phyloP scores from a whole-genome alignment of 2,329 filamentous ascomycete species.

The Fusarium brachygibbosum region DNA sequence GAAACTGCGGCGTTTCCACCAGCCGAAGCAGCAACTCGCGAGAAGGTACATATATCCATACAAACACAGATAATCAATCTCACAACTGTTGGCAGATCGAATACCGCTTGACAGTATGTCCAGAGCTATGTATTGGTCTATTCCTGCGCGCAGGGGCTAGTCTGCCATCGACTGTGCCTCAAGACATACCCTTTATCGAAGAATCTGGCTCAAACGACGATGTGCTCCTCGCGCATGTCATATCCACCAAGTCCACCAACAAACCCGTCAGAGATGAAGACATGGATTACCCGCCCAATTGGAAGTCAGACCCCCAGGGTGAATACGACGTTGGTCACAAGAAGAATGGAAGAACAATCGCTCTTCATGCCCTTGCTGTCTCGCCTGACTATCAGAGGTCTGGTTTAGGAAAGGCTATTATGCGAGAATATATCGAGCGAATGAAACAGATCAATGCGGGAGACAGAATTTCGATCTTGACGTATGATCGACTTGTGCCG shows the following conservation, averaged over 20 bases:
- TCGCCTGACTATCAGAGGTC: slow-evolving; percentile 43
- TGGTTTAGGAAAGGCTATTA: slow-evolving; percentile 49
- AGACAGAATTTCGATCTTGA: slow-evolving; percentile 50
- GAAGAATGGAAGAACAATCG: slow-evolving; percentile 47
- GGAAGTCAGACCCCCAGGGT: slow-evolving; percentile 41
- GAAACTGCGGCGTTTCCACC: slow-evolving; percentile 51
- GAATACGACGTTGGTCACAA: slow-evolving; percentile 42
- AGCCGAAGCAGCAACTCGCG: slow-evolving; percentile 48
- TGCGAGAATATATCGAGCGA: slow-evolving; percentile 40
- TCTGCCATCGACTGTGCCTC: slow-evolving; percentile 9
- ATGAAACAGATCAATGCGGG: slow-evolving; percentile 36
- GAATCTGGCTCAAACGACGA: slow-evolving; percentile 17
- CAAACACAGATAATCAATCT: background rate
- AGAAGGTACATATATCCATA: slow-evolving; percentile 39
- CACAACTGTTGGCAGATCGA: slow-evolving; percentile 45
- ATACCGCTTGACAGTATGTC: slow-evolving; percentile 48
- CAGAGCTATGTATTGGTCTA: slow-evolving; percentile 48
- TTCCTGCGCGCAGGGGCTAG: slow-evolving; percentile 33
- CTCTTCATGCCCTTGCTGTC: slow-evolving; percentile 50
- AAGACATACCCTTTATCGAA: slow-evolving; percentile 27
- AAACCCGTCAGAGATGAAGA: slow-evolving; percentile 45
- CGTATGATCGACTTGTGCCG: slow-evolving; percentile 49
- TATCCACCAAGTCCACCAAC: slow-evolving; percentile 47
- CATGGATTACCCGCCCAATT: slow-evolving; percentile 46
- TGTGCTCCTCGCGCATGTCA: slow-evolving; percentile 47